A percentile compares a stretch with the other conserved stretches of the same genome.
Evolutionary conservation across 176 grass and related monocot genomes (phyloP).

Genomic region (Carex littledalei): DNA sequence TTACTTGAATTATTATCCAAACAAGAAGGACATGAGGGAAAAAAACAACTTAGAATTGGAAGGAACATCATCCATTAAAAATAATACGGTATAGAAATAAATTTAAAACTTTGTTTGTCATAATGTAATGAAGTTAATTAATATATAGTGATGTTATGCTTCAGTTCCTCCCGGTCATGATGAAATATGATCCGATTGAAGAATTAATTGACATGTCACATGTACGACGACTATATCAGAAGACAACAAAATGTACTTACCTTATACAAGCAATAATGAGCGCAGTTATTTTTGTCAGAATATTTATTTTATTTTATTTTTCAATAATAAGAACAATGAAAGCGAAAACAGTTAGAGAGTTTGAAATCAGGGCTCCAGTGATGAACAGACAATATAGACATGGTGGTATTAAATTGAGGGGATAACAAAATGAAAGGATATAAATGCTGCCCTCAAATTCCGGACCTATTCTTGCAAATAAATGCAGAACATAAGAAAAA

Average conservation of each 20-base stretch:
- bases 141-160: not conserved
- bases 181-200: not conserved
- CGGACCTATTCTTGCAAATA: slow-evolving; percentile 7
- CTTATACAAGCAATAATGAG: not conserved
- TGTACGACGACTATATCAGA: not conserved
- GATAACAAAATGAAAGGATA: not conserved
- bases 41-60: not conserved
- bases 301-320: not conserved
- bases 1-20: not conserved
- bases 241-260: slow-evolving; percentile 1
- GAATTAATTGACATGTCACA: not conserved
- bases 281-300: not conserved
- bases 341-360: not conserved
- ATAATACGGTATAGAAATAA: not conserved
- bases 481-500: not conserved
- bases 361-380: slow-evolving; percentile 9
- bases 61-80: not conserved
- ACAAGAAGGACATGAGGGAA: not conserved
- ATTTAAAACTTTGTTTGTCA: not conserved
- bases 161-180: not conserved
- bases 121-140: not conserved
- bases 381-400: not conserved
- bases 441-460: slow-evolving; percentile 12
- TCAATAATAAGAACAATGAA: not conserved
- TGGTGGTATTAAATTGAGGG: not conserved